These are phyloP conservation scores for Pseudodiploospora longispora DNA, from an alignment of 2,329 filamentous ascomycete species.

Conservation along the genomic window DNA sequence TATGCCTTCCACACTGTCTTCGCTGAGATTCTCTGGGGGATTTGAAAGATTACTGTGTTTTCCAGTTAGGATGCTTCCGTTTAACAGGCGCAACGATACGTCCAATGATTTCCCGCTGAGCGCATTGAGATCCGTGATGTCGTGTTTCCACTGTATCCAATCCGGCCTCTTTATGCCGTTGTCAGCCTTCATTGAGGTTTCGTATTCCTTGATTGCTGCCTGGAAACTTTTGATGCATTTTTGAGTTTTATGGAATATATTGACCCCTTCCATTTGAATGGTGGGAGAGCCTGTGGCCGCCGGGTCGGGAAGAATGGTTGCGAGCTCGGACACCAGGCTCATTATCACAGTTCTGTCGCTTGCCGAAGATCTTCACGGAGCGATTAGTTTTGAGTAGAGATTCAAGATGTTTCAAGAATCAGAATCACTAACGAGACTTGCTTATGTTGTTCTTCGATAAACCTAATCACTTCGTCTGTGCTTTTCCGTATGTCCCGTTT, in stretches of 20 bases:
- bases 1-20: slow-evolving; percentile 21
- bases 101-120: slow-evolving; percentile 19
- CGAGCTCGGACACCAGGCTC: neutral
- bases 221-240: slow-evolving; percentile 12
- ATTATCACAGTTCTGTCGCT: neutral
- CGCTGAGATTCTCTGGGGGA: slow-evolving; percentile 8
- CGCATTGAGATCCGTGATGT: slow-evolving; percentile 20
- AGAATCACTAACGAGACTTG: neutral
- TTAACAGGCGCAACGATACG: slow-evolving; percentile 16
- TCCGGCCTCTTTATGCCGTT: slow-evolving; percentile 16
- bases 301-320: neutral
- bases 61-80: slow-evolving; percentile 16
- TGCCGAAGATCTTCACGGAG: neutral
- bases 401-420: too few relatives aligned
- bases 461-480: slow-evolving; percentile 12
- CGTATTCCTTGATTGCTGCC: slow-evolving; percentile 15
- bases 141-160: slow-evolving; percentile 25
- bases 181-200: slow-evolving; percentile 11
- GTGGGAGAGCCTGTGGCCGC: neutral
- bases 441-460: slow-evolving; percentile 11
- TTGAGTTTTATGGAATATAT: slow-evolving; percentile 2
- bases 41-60: neutral
- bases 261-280: neutral
- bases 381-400: neutral
- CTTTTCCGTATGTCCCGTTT: slow-evolving; percentile 17